Evolutionary conservation across 1,284 basidiomycete species (phyloP).

Genomic region (Papiliotrema terrestris): DNA sequence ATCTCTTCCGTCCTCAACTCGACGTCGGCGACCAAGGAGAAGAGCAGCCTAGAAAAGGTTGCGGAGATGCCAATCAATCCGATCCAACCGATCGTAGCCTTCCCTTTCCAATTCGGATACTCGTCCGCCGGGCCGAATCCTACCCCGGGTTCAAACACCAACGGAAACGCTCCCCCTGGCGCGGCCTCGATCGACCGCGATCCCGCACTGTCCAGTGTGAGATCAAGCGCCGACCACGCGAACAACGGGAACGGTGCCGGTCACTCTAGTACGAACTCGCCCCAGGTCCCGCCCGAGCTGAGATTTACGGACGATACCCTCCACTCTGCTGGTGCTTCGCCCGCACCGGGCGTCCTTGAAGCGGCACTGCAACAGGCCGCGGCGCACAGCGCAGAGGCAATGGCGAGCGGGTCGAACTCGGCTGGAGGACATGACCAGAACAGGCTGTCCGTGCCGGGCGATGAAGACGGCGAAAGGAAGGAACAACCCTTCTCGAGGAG

Average conservation of each 20-base stretch:
- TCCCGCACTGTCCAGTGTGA: conserved; percentile 31
- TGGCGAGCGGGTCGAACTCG: background rate
- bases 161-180: background rate
- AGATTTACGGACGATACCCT: conserved; percentile 35
- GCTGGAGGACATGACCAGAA: background rate
- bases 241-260: background rate
- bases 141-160: background rate
- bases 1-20: background rate
- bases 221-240: conserved; percentile 17
- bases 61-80: conserved; percentile 8
- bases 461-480: conserved; percentile 19
- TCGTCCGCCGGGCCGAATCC: conserved; percentile 5
- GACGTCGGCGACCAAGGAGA: conserved; percentile 7
- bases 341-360: conserved; percentile 10
- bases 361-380: conserved; percentile 1
- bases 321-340: conserved; percentile 26
- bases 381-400: background rate
- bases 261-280: conserved; percentile 2
- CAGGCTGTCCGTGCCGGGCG: conserved; percentile 12
- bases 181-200: conserved; percentile 14
- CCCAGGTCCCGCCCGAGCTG: conserved; percentile 21
- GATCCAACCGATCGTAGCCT: conserved; percentile 20
- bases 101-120: conserved; percentile 24
- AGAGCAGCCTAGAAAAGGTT: background rate
- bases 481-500: conserved; percentile 87